Percentiles rank a stretch among this genome's conserved stretches.
These are phyloP conservation scores for Agrocybe pediades DNA, from an alignment of 768 basidiomycete genomes.

Conservation along the genomic window DNA sequence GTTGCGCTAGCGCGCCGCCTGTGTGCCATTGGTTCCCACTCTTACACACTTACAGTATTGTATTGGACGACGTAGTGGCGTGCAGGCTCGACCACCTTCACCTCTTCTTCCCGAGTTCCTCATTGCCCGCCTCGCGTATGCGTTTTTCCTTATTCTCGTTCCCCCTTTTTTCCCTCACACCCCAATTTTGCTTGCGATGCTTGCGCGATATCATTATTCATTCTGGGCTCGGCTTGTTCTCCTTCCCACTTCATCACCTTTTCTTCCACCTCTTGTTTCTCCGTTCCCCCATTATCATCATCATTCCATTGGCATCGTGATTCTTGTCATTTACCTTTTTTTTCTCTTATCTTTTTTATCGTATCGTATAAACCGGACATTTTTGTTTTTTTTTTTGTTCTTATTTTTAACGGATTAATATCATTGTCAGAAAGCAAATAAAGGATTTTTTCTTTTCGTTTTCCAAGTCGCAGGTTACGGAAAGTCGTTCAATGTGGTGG, in stretches of 20 bases:
- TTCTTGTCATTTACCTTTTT: not conserved
- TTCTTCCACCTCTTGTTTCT: not conserved
- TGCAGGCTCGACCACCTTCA: not conserved
- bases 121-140: not conserved
- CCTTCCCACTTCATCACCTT: not conserved
- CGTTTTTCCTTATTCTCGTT: not conserved
- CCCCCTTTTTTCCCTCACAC: not conserved
- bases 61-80: too few species aligned
- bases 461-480: too few species aligned
- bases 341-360: constrained; percentile 1
- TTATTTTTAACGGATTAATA: not conserved
- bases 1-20: not conserved
- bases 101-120: not conserved
- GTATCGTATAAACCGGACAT: constrained; percentile 1
- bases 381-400: constrained; percentile 1
- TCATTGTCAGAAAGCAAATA: not conserved
- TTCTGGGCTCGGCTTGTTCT: constrained; percentile 2
- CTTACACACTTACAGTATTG: too few species aligned
- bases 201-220: constrained; percentile 12
- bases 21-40: too few species aligned
- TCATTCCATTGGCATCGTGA: not conserved
- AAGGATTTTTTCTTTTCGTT: too few species aligned
- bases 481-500: too few species aligned
- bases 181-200: not conserved
- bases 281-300: too few species aligned